Evolutionary conservation across 768 basidiomycete species (phyloP), one percentile per base, ranked within the genome.

Genomic region (Naganishia friedmannii): DNA sequence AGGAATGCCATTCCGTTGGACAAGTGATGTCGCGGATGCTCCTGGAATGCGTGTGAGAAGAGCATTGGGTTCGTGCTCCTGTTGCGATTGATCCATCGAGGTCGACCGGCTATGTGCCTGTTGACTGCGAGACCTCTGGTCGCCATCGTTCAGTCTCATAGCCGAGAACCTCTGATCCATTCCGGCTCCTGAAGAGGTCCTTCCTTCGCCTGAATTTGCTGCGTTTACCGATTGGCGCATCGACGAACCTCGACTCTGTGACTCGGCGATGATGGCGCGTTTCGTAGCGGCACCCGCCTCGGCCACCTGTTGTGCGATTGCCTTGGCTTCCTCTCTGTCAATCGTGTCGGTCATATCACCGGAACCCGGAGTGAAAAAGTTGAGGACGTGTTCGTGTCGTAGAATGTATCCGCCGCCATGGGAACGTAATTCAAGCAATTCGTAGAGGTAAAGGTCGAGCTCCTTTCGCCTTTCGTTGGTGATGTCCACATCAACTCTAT

Each of bases 401-500:
- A 96, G 83, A 68, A 99, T 87, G 78, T 93, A 89, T 53, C 88
- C 88, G 17, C 87, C 88, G 3, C 88, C 88, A 19, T 67, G 82
- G 80, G 76, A 70, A 31, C 86, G 88, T 42, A 99, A 84, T 34
- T 85, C 85, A 78, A 92, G 90, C 17, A 99, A 85, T 66, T 87
- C 87, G 76, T 86, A 86, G 45, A 97, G 85, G 81, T 99, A 99
- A 34, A 90, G 88, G 76, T 96, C 90, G 32, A 99, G 85, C 77
- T 98, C 96, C 23, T 83, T 84, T 71, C 89, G 86, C 66, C 96
- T 85, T 39, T 87, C 86, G 19, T 89, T 87, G 31, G 93, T 95
- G 73, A 98, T 84, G 48, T 79, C 84, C 73, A 92, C 89, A 82
- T 93, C 89, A 39, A 97, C 92, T 23, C 88, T 83, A 29, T 89